Percentiles rank a stretch among this genome's conserved stretches.
These are phyloP conservation scores for Colletotrichum falcatum DNA, from an alignment of 2,329 filamentous ascomycete genomes.

Conservation along the genomic window DNA sequence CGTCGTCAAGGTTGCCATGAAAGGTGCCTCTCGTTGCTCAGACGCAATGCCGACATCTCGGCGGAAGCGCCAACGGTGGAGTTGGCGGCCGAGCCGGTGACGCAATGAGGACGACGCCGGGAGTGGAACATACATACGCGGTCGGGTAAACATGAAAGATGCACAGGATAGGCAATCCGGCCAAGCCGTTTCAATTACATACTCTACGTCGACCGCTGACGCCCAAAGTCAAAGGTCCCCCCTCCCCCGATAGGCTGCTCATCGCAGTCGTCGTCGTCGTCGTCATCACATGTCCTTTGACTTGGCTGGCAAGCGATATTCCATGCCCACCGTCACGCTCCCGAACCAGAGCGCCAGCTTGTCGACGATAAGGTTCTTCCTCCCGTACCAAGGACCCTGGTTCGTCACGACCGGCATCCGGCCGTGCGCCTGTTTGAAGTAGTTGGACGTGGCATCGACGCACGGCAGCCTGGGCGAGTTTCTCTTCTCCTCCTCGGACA, in stretches of 20 bases:
- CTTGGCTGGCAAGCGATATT: conserved; percentile 44
- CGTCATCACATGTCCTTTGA: conserved; percentile 43
- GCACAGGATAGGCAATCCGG: background rate
- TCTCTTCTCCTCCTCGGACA: conserved; percentile 33
- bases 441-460: conserved; percentile 48
- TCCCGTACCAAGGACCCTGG: conserved; percentile 52
- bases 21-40: background rate
- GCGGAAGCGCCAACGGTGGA: too few species aligned
- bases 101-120: too few species aligned
- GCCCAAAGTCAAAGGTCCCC: background rate
- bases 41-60: background rate
- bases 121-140: background rate
- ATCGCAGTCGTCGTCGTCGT: conserved; percentile 34
- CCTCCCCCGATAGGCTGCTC: background rate
- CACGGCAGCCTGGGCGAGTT: conserved; percentile 44
- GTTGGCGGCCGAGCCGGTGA: background rate
- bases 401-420: conserved; percentile 53
- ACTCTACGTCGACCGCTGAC: background rate
- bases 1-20: background rate
- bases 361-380: conserved; percentile 48
- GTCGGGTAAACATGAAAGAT: background rate
- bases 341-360: conserved; percentile 48
- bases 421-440: conserved; percentile 52
- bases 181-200: background rate
- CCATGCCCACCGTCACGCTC: conserved; percentile 48